Percentiles rank a stretch among this genome's conserved stretches.
Evolutionary conservation across 768 basidiomycete genomes (phyloP).

Genomic region (Neoboletus magnificus): DNA sequence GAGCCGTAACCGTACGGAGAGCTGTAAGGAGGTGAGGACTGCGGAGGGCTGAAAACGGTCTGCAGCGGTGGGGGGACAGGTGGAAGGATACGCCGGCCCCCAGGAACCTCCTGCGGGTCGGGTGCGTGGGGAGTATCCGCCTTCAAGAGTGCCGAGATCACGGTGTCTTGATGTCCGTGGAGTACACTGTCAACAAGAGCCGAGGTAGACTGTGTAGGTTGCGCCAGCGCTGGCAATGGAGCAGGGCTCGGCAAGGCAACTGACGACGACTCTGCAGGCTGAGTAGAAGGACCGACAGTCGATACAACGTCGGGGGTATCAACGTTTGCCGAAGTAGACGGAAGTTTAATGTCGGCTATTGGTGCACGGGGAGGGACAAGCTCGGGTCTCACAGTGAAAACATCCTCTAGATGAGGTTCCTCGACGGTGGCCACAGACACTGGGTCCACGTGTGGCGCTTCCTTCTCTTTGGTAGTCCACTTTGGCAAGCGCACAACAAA

Average conservation of each 20-base stretch:
- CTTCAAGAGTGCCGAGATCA: conserved; percentile 26
- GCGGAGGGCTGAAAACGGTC: conserved; percentile 40
- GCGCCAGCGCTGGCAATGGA: conserved; percentile 9
- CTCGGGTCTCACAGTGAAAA: conserved; percentile 55
- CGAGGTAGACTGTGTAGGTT: conserved; percentile 8
- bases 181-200: conserved; percentile 16
- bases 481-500: conserved; percentile 58
- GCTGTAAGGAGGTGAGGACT: conserved; percentile 57
- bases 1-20: conserved; percentile 63
- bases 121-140: conserved; percentile 25
- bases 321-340: conserved; percentile 26
- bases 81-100: conserved; percentile 29
- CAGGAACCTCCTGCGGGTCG: conserved; percentile 21
- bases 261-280: conserved; percentile 6
- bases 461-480: conserved; percentile 37
- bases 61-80: conserved; percentile 43
- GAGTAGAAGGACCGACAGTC: conserved; percentile 10
- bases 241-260: conserved; percentile 7
- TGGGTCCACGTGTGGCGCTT: neutral
- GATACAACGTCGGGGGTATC: neutral
- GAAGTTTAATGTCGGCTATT: conserved; percentile 25
- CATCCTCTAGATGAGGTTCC: conserved; percentile 49
- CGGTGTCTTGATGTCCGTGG: conserved; percentile 28
- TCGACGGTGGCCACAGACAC: conserved; percentile 26
- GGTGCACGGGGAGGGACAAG: conserved; percentile 33